Evolutionary conservation across 805 yeast genomes (phyloP).

Genomic region (Dipodascopsis uninucleata): DNA sequence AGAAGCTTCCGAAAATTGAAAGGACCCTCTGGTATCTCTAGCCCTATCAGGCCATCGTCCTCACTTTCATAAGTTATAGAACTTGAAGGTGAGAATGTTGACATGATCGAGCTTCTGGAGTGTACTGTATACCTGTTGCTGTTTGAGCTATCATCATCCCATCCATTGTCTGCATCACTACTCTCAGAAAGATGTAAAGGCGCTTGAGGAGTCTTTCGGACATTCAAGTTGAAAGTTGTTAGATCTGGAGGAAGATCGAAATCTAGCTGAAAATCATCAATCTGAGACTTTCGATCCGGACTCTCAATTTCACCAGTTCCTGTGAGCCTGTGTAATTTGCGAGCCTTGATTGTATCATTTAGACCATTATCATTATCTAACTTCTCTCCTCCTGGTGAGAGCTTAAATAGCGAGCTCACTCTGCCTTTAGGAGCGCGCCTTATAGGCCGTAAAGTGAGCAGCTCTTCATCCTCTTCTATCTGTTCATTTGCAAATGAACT

Average conservation of each 20-base stretch:
- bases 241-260: slow-evolving; percentile 20
- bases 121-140: slow-evolving; percentile 15
- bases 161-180: slow-evolving; percentile 17
- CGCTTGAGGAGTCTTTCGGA: slow-evolving; percentile 7
- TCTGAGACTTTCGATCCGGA: neutral
- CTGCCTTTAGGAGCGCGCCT: no score
- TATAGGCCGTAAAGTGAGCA: no score
- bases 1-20: slow-evolving; percentile 19
- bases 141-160: slow-evolving; percentile 26
- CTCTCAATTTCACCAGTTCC: neutral
- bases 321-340: no score
- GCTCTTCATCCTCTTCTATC: no score
- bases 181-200: slow-evolving; percentile 4
- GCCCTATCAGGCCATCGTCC: slow-evolving; percentile 22
- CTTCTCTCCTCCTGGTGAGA: no score
- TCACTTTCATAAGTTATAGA: slow-evolving; percentile 25
- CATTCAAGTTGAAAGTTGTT: slow-evolving; percentile 2
- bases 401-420: no score
- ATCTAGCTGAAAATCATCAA: slow-evolving; percentile 18
- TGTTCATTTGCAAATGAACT: no score
- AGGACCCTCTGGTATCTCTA: slow-evolving; percentile 24
- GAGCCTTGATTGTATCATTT: no score
- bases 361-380: no score
- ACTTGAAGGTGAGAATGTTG: slow-evolving; percentile 25
- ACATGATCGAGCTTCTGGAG: slow-evolving; percentile 19